phyloP scores from a whole-genome alignment of 148 eudicot genomes.

The Cornus suecica region DNA sequence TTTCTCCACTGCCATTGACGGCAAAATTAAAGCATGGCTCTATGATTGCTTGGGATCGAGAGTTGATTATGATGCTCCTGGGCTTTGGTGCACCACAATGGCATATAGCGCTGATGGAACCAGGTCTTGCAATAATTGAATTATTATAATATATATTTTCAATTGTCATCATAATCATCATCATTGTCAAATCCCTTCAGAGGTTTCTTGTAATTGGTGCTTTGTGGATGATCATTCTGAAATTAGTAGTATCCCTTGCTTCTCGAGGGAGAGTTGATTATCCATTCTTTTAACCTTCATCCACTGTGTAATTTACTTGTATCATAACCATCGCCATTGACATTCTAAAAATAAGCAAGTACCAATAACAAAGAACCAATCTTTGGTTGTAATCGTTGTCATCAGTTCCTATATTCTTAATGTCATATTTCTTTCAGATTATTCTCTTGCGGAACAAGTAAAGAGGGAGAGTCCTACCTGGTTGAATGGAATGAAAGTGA shows the following conservation, averaged over 20 bases:
- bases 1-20: slow-evolving; percentile 73
- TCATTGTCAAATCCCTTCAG: neutral
- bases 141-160: neutral
- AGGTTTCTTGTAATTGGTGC: neutral
- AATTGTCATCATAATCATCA: neutral
- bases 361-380: neutral
- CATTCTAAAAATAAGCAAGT: no score
- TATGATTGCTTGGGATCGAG: slow-evolving; percentile 67
- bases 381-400: neutral
- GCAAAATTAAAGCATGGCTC: slow-evolving; percentile 78
- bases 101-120: slow-evolving; percentile 70
- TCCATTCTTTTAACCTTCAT: neutral
- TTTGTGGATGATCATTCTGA: neutral
- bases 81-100: slow-evolving; percentile 69
- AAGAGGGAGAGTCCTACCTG: slow-evolving; percentile 64
- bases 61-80: slow-evolving; percentile 72
- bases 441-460: slow-evolving; percentile 72
- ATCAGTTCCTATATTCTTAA: neutral
- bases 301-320: neutral
- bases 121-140: slow-evolving; percentile 38
- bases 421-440: slow-evolving; percentile 36
- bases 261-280: neutral
- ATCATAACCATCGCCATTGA: neutral
- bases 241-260: neutral
- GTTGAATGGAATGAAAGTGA: slow-evolving; percentile 78